phyloP scores from a whole-genome alignment of 768 basidiomycete species.

The Lentinula boryana region DNA sequence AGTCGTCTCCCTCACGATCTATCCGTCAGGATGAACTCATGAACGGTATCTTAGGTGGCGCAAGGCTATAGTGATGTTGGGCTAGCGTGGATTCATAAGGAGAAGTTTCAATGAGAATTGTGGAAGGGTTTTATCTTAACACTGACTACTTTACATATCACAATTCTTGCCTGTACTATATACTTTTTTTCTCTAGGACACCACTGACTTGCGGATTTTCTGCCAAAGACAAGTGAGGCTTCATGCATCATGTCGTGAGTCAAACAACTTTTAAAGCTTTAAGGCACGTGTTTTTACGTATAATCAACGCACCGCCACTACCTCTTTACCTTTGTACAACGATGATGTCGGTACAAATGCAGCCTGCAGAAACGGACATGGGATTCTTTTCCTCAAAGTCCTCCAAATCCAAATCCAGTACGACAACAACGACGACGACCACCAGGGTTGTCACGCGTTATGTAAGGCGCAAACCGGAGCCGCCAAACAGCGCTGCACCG shows the following conservation, averaged over 20 bases:
- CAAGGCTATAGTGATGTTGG: constrained; percentile 82
- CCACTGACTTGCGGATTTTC: too few relatives aligned
- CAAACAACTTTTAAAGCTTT: too few relatives aligned
- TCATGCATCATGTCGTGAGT: too few relatives aligned
- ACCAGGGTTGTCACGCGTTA: background rate
- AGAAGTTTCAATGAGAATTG: constrained; percentile 55
- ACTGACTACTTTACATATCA: background rate
- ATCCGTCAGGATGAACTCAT: background rate
- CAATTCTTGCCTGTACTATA: background rate
- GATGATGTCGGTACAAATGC: background rate
- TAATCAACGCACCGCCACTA: constrained; percentile 3
- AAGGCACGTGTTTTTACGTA: constrained; percentile 20
- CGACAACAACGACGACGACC: background rate
- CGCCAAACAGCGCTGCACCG: background rate
- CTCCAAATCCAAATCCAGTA: constrained; percentile 1
- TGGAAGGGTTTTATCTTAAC: background rate
- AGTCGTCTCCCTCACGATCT: constrained; percentile 18
- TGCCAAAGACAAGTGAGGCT: too few relatives aligned
- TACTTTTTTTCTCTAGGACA: background rate
- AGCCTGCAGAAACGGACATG: constrained; percentile 6
- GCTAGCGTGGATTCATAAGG: constrained; percentile 89
- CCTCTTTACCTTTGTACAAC: background rate
- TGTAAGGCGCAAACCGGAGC: background rate
- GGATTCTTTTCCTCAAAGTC: constrained; percentile 3
- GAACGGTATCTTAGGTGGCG: constrained; percentile 30